Evolutionary conservation across 352 stramenopile species (phyloP), one percentile per base, ranked within the genome.

Genomic region (Phytophthora fragariae): DNA sequence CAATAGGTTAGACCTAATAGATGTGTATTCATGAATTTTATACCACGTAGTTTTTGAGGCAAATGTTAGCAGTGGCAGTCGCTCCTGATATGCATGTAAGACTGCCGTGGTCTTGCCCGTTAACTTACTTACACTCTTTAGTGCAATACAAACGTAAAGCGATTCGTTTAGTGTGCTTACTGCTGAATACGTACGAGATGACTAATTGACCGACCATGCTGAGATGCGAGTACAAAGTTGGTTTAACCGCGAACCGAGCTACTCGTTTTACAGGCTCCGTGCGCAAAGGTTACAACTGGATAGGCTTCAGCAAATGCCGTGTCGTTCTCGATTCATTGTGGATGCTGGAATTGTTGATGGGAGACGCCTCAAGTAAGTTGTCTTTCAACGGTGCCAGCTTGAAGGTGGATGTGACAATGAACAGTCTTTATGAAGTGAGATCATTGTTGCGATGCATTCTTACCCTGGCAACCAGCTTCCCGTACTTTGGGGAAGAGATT

Each of bases 221-320:
- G 19, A 39, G 29, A 14, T 47, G 21, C 12, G 9, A 41, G 35
- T 37, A 35, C 21, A 59, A 49, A 49, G 24, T 27, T 27, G 24
- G 24, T 27, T 69, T 12, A 61, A 6, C 24, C 27, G 27, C 53
- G 67, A 12, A 19, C 49, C 52, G 50, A 73, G 5, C 46, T 27
- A 33, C 62, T 62, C 39, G n/a, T 39, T 46, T 65, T 72, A 46
- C 63, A 76, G 21, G 46, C 69, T 65, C 57, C 57, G 46, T 61
- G 68, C 12, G 46, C 24, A 4, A 65, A 35, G 37, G 68, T 70
- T 54, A 21, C 62, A 39, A 12, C 31, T 59, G 62, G 62, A 56
- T 53, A 67, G 39, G 61, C 54, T 11, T 52, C 37, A 37, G 33
- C 63, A 76, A 72, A 68, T 76, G 69, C 14, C 9, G 35, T 12